Conservation (phyloP, 345 rosid genomes). For the Trapa incisa region DNA sequence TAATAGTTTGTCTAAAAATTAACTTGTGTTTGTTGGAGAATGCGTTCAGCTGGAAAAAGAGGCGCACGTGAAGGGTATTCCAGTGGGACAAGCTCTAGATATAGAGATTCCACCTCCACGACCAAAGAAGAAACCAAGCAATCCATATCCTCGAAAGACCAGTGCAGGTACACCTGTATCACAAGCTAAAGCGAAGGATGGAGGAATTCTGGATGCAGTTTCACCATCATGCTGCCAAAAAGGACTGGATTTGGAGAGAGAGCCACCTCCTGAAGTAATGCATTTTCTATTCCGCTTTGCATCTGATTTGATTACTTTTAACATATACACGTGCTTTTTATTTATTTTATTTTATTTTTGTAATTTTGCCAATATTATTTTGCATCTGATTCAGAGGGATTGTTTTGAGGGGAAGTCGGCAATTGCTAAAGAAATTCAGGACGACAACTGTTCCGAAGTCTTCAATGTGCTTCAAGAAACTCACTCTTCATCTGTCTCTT, state of each 20-base stretch:
- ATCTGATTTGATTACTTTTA: not conserved
- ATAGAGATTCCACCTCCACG: constrained; percentile 96
- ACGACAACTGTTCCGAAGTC: constrained; percentile 60
- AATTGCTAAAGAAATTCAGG: constrained; percentile 41
- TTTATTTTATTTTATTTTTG: constrained; percentile 4
- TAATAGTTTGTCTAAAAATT: constrained; percentile 1
- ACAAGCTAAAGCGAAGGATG: constrained; percentile 37
- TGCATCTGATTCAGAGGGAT: constrained; percentile 30
- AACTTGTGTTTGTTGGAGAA: constrained; percentile 1
- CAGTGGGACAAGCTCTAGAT: constrained; percentile 63
- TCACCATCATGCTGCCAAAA: constrained; percentile 38
- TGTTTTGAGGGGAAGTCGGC: constrained; percentile 30
- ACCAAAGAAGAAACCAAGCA: constrained; percentile 84
- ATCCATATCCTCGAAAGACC: constrained; percentile 86
- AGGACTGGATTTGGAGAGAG: constrained; percentile 51
- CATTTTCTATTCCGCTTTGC: not conserved
- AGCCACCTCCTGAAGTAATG: constrained; percentile 47
- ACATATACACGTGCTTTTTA: not conserved
- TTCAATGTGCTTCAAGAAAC: constrained; percentile 34
- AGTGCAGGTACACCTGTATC: constrained; percentile 22
- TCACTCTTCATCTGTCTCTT: constrained; percentile 39
- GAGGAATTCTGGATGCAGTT: constrained; percentile 26
- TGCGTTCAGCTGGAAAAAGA: constrained; percentile 74
- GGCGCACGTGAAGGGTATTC: constrained; percentile 71
- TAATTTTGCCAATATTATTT: constrained; percentile 8